These are phyloP conservation scores for Leccinum boreale DNA, from an alignment of 768 basidiomycete genomes.

Conservation along the genomic window DNA sequence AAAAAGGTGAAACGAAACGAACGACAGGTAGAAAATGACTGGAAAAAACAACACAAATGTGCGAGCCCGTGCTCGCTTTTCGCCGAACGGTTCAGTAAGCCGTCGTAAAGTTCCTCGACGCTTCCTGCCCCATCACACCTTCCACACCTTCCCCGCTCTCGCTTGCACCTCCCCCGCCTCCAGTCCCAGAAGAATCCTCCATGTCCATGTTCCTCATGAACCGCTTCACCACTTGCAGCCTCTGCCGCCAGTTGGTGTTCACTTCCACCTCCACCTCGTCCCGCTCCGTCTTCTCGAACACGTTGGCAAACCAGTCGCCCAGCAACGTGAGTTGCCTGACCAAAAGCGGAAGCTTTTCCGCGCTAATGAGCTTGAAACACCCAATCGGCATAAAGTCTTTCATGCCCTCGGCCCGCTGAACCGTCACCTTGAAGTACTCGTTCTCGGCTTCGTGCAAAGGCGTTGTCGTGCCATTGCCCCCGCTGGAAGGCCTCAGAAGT, in stretches of 20 bases:
- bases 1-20: constrained; percentile 15
- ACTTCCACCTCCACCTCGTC: constrained; percentile 74
- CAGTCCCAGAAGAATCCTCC: constrained; percentile 20
- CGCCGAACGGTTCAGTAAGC: constrained; percentile 35
- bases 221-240: constrained; percentile 75
- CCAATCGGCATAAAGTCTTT: constrained; percentile 92
- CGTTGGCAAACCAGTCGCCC: constrained; percentile 86
- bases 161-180: constrained; percentile 18
- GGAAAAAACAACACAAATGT: background rate
- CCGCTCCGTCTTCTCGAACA: constrained; percentile 70
- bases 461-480: constrained; percentile 8
- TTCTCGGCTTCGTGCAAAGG: constrained; percentile 63
- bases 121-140: constrained; percentile 51
- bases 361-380: constrained; percentile 91
- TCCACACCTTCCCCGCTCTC: constrained; percentile 28
- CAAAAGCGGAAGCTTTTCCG: constrained; percentile 79
- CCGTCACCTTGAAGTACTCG: constrained; percentile 93
- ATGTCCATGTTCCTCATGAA: constrained; percentile 39
- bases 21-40: constrained; percentile 4
- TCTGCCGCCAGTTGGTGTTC: constrained; percentile 84
- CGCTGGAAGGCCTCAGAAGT: constrained; percentile 6
- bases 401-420: constrained; percentile 88
- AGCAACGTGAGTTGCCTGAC: constrained; percentile 85
- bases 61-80: constrained; percentile 3
- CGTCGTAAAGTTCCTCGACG: constrained; percentile 56